phyloP scores from a whole-genome alignment of 2,329 filamentous ascomycete species.

The Whalleya microplaca region DNA sequence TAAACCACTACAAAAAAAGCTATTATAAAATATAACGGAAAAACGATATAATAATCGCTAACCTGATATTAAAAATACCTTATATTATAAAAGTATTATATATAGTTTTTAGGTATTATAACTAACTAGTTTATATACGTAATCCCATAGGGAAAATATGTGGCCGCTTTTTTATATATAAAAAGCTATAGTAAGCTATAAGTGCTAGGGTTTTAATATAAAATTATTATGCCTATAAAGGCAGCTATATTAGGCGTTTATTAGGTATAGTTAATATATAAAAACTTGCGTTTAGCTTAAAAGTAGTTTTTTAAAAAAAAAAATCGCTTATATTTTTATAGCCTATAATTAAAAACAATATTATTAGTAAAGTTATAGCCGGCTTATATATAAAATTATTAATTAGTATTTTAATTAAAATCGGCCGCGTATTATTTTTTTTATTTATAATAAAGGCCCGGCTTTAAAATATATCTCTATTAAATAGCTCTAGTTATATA shows the following conservation, averaged over 20 bases:
- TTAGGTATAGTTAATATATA: conserved; percentile 21
- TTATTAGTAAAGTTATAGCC: conserved; percentile 5
- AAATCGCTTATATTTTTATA: conserved; percentile 25
- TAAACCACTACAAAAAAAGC: conserved; percentile 5
- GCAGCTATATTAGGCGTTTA: conserved; percentile 18
- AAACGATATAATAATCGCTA: conserved; percentile 12
- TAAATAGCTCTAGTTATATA: conserved; percentile 38
- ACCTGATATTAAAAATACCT: conserved; percentile 10
- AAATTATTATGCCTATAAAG: conserved; percentile 19
- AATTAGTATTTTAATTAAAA: conserved; percentile 40
- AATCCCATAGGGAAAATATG: conserved; percentile 3
- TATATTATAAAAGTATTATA: conserved; percentile 1
- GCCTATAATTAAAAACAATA: conserved; percentile 11
- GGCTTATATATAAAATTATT: conserved; percentile 10
- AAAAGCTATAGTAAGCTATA: conserved; percentile 3
- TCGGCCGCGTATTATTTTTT: conserved; percentile 43
- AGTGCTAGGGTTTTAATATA: conserved; percentile 10
- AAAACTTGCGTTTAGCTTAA: neutral
- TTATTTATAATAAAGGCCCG: conserved; percentile 46
- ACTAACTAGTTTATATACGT: neutral
- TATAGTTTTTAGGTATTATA: neutral
- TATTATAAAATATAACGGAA: conserved; percentile 7
- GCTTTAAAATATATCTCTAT: conserved; percentile 45
- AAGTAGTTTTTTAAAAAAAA: neutral
- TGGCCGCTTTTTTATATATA: conserved; percentile 1